Percentiles rank a stretch among this genome's conserved stretches.
Conservation (phyloP, 495 filamentous ascomycete species). For the Daldinia grandis region DNA sequence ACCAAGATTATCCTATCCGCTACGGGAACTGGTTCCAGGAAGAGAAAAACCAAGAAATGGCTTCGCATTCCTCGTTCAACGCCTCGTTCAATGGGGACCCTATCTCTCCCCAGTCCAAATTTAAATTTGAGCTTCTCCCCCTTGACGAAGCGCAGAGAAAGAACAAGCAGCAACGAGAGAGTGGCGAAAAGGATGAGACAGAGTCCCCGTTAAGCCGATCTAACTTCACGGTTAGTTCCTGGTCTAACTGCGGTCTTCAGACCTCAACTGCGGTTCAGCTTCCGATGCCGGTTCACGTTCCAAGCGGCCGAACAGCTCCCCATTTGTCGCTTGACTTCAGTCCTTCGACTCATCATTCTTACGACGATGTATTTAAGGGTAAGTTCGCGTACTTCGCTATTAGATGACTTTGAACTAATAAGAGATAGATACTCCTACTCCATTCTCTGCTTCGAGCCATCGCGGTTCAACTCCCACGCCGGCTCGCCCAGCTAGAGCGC, state of each 20-base stretch:
- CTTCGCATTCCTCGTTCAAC: background rate
- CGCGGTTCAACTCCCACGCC: background rate
- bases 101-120: slow-evolving; percentile 28
- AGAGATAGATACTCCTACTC: slow-evolving; percentile 15
- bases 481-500: background rate
- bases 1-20: slow-evolving; percentile 17
- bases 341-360: background rate
- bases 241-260: background rate
- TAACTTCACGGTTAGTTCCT: background rate
- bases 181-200: slow-evolving; percentile 36
- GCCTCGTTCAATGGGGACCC: slow-evolving; percentile 6
- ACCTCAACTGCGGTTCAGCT: background rate
- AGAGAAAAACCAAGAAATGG: background rate
- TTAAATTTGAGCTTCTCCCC: slow-evolving; percentile 38
- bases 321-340: slow-evolving; percentile 32
- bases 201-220: slow-evolving; percentile 12
- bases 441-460: slow-evolving; percentile 17
- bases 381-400: background rate
- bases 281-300: background rate
- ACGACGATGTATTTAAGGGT: slow-evolving; percentile 11
- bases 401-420: slow-evolving; percentile 8
- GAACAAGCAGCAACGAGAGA: slow-evolving; percentile 34
- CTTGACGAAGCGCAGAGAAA: slow-evolving; percentile 30
- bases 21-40: background rate
- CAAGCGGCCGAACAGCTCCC: slow-evolving; percentile 4